phyloP scores from a whole-genome alignment of 441 rosid species.

The Eugenia klotzschiana region DNA sequence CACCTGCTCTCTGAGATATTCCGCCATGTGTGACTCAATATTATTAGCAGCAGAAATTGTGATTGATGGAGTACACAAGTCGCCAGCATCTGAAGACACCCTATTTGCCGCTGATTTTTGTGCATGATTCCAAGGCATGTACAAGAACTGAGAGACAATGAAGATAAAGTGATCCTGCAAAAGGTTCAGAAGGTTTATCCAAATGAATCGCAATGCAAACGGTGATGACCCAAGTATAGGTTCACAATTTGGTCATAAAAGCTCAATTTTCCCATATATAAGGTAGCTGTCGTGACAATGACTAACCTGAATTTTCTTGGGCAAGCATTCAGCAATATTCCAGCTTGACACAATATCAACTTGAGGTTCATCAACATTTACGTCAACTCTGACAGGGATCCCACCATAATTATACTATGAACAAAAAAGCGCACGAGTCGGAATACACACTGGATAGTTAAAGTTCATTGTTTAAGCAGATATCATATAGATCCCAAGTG shows the following conservation, averaged over 20 bases:
- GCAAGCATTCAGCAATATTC: slow-evolving; percentile 68
- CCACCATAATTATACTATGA: slow-evolving; percentile 77
- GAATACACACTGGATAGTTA: neutral
- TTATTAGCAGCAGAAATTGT: slow-evolving; percentile 52
- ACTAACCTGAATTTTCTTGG: slow-evolving; percentile 67
- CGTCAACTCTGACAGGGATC: slow-evolving; percentile 56
- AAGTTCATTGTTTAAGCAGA: neutral
- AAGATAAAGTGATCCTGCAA: slow-evolving; percentile 77
- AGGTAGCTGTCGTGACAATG: neutral
- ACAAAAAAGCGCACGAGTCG: slow-evolving; percentile 2
- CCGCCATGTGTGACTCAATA: slow-evolving; percentile 49
- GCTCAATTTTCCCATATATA: neutral
- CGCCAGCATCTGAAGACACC: slow-evolving; percentile 26
- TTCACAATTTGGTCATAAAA: neutral
- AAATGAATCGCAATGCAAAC: neutral
- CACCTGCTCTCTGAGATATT: slow-evolving; percentile 71
- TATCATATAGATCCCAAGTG: neutral
- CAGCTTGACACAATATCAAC: slow-evolving; percentile 82
- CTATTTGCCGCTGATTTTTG: slow-evolving; percentile 36
- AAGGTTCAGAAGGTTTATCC: slow-evolving; percentile 5
- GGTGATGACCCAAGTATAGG: neutral
- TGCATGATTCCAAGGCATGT: slow-evolving; percentile 76
- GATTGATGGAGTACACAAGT: slow-evolving; percentile 56
- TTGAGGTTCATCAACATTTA: slow-evolving; percentile 27
- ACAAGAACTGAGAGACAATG: slow-evolving; percentile 75